Evolutionary conservation across 108 stramenopile genomes (phyloP), one percentile per base, ranked within the genome.

Genomic region (Aurantiochytrium sp.): DNA sequence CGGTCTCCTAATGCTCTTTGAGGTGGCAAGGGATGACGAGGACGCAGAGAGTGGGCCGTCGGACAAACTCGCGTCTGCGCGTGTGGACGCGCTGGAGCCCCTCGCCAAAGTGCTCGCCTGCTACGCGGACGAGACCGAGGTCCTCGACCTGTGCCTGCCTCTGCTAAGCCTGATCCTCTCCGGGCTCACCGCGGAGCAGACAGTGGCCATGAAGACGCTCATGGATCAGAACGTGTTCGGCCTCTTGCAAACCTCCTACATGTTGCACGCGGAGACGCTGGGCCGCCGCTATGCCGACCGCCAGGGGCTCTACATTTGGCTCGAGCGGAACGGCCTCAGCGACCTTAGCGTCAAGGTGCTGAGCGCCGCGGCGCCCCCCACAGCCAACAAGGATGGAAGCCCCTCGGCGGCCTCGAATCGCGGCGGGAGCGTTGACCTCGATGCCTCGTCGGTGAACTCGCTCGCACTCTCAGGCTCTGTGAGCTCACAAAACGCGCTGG

Each of bases 261-360:
- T 81, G 3, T 24, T n/a, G 10, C 45, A 81, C 39, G 21, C 73
- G 8, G 73, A 81, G 45, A 48, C 39, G 6, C n/a, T 81, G 10
- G 39, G 42, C 6, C 73, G 73, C 73, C 73, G 39, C 42, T 81
- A 81, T 42, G 42, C 42, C 45, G 73, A 81, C 27, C 73, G 45
- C n/a, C 42, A 81, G 39, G 73, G 45, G 12, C 45, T 81, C 19
- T 42, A 41, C 73, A 48, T 48, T 27, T 81, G 73, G 73, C 73
- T 81, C 30, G 73, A 81, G 73, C 73, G 73, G 19, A 81, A 81
- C 24, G 73, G 73, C 2, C 30, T 81, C 24, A 81, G 73, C 73
- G 73, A 81, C 73, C 73, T 81, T 24, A 41, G 73, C 24, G 73
- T 81, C 42, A 81, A 81, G 45, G 73, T 81, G 21, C 4, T 81